Base-by-base conservation (phyloP, 768 basidiomycete species). In the Leccinellum luteum region DNA sequence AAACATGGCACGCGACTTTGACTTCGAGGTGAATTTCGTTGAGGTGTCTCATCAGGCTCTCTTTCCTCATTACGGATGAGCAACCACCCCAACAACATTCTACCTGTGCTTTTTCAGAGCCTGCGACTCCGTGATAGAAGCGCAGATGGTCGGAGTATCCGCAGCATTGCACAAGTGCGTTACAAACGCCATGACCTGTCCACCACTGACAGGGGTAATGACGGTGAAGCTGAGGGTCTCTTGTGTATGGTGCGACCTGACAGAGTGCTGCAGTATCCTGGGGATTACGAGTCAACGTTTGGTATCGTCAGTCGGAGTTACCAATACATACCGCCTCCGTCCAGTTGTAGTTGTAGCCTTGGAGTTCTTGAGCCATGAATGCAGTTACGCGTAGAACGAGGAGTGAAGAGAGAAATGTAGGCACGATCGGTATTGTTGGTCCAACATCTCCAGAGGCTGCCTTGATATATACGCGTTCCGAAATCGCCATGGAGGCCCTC, bases 11-110 rank as follows among this genome's bases (percentile, higher is more conserved):
- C 3, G 7, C 0, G 30, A 60, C 54, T 43, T n/a, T 64, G 25
- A 48, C 35, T 48, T 58, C 56, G 19, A 72, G 60, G 23, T 72
- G 70, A 30, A 27, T 58, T 41, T 72, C 70, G 25, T 61, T 61
- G 17, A 72, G 48, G 17, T 73, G 70, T 15, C 72, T 60, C 30
- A 55, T 30, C 14, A 72, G 27, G 21, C 72, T 70, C 56, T 72
- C 70, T 41, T 52, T 72, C 23, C 59, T 73, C 68, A 73, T 66
- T 0, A 47, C 51, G 10, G 27, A 0, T 3, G 3, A 21, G 28
- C 70, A 73, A 10, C 35, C 48, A 19, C 9, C 3, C 70, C 70
- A 73, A 30, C 7, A 27, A 9, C 72, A 72, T 1, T 0, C 30
- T 13, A 73, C 0, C 0, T 0, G 0, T 9, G 41, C 2, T 17